Base-by-base conservation (phyloP, 495 filamentous ascomycete species). In the Talaromyces wortmannii region DNA sequence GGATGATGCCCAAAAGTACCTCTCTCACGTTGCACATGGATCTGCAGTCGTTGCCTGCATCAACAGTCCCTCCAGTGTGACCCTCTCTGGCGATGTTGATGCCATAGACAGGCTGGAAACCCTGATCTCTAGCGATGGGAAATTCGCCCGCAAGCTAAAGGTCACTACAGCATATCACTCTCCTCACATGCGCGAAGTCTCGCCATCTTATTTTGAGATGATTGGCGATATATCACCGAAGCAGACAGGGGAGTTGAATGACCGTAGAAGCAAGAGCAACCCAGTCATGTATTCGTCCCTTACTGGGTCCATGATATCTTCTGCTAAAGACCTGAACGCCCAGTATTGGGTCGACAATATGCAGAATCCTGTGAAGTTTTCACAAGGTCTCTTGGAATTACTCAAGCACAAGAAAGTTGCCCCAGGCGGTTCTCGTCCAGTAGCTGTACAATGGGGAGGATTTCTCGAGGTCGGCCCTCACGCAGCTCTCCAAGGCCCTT, bases 381-480 rank as follows among this genome's bases (percentile, higher is more conserved):
- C 23, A 23, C 23, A 23, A 23, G 23, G 23, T 23, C 23, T 23
- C 23, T 4, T 23, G 23, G 23, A 23, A 23, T 23, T 23, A 23
- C 23, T 23, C 23, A 23, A 23, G 23, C 23, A 23, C 23, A 23
- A 23, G 23, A 23, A 67, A 61, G 64, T 64, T 62, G 2, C 42
- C 42, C 13, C 67, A 65, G 32, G 17, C 67, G 18, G 61, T 58
- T 16, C 51, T 50, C 2, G 52, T 52, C 16, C 62, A 67, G 6
- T 44, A 54, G 15, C 67, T 68, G 40, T 30, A 48, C 3, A 56
- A 57, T 3, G 62, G 62, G 16, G 6, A 65, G 7, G 13, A 17
- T 52, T 83, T 0, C 11, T 83, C 2, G 81, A 84, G 58, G 60
- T 83, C 17, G 78, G 81, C 0, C 79, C 81, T 0, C 73, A 78